Base-by-base conservation (phyloP, 228 moss, liverwort and hornwort genomes). In the Sphagnum magellanicum region DNA sequence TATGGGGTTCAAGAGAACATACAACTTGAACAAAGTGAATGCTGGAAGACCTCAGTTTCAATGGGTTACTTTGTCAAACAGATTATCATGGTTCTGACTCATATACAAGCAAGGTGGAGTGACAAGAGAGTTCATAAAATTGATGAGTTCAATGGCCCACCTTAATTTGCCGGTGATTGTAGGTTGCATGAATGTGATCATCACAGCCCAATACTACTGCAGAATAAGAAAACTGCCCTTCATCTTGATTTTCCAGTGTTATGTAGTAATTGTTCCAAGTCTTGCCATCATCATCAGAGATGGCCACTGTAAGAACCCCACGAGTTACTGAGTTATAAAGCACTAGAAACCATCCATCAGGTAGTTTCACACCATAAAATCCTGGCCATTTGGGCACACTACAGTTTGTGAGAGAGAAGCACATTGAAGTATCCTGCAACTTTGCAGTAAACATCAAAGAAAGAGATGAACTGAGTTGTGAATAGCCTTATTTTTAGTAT, bases 291-390 rank as follows among this genome's bases (percentile, higher is more conserved):
- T 93, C 88, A 64, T 83, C 73, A 10, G 96, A 96, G 4, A 96
- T 64, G 9, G 84, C 91, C 59, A 91, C 84, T 70, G 88, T 91
- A 16, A 96, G 78, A 50, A 87, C 61, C 48, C 86, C 91, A 68
- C 89, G 91, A 73, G 93, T 92, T 8, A 75, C 48, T 7, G 96
- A 81, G 68, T 96, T 93, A 74, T 91, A 96, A 2, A 90, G 7
- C 15, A 92, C 69, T 69, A 93, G 59, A 62, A 97, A 73, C 48
- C 88, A 86, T 16, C 89, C 91, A 74, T 97, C 91, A 15, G 62
- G 73, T 15, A 93, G 77, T 79, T 85, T 93, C 64, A 97, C 91
- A 16, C 93, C 89, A 67, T 90, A 93, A 76, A 97, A 90, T 67
- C 91, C 87, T 90, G 32, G 3, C 32, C 3, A 32, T 32, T 32